phyloP scores from a whole-genome alignment of 352 stramenopile species.

The Phytophthora aleatoria region DNA sequence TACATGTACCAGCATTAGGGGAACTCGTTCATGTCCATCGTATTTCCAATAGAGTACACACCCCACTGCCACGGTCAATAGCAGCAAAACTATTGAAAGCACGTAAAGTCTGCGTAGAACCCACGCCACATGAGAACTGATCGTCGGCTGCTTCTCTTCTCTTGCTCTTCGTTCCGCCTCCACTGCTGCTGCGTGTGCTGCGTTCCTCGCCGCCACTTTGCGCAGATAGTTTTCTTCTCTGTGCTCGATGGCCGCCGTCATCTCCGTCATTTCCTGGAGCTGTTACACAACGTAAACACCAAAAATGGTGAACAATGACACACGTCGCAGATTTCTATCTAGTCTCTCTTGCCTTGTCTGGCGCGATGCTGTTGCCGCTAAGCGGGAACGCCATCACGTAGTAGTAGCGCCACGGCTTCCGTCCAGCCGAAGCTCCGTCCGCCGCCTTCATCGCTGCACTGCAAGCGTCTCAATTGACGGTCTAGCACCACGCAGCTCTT shows the following conservation, averaged over 20 bases:
- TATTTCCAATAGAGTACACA: constrained; percentile 12
- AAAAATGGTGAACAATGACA: constrained; percentile 1
- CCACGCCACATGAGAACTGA: constrained; percentile 28
- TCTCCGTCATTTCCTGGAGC: constrained; percentile 54
- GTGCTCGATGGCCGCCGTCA: constrained; percentile 48
- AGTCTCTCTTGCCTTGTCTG: constrained; percentile 43
- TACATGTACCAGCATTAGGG: constrained; percentile 4
- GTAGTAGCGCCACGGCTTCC: constrained; percentile 78
- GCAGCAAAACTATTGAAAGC: constrained; percentile 25
- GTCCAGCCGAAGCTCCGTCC: constrained; percentile 13
- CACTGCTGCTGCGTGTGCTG: constrained; percentile 12
- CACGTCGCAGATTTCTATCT: constrained; percentile 6
- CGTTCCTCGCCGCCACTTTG: constrained; percentile 41
- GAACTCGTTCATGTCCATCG: constrained; percentile 4
- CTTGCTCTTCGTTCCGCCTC: constrained; percentile 15
- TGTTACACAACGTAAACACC: constrained; percentile 16
- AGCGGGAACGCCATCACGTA: constrained; percentile 63
- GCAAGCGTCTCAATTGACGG: constrained; percentile 7
- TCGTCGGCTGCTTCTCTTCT: constrained; percentile 18
- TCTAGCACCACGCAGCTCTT: constrained; percentile 23
- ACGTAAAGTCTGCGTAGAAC: constrained; percentile 38
- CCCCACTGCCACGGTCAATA: constrained; percentile 14
- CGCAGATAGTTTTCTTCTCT: constrained; percentile 59
- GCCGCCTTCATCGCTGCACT: constrained; percentile 4
- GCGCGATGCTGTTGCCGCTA: constrained; percentile 23